Conservation (phyloP, 176 grass and related monocot genomes). For the Luzula sylvatica region DNA sequence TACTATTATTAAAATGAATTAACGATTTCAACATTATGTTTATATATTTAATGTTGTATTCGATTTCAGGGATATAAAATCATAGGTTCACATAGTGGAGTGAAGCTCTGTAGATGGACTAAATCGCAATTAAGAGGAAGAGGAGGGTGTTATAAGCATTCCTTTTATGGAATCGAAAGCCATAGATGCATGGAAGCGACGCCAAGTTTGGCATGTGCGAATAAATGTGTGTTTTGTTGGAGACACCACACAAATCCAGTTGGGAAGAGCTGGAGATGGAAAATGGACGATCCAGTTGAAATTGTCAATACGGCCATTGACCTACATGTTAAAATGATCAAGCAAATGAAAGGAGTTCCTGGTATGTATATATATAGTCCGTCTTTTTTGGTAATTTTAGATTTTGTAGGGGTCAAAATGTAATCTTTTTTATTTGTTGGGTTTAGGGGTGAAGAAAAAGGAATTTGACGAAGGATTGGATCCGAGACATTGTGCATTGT, state of each 20-base stretch:
- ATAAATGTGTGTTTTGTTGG: conserved; percentile 99
- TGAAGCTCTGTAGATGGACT: conserved; percentile 98
- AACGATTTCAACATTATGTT: neutral
- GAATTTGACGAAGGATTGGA: conserved; percentile 63
- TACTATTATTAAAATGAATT: neutral
- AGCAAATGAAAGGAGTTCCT: conserved; percentile 99
- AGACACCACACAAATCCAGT: conserved; percentile 99
- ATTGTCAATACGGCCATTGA: conserved; percentile 76
- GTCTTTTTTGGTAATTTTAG: too few species aligned
- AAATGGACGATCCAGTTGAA: conserved; percentile 89
- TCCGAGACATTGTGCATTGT: conserved; percentile 89
- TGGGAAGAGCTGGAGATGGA: conserved; percentile 94
- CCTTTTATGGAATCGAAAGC: conserved; percentile 98
- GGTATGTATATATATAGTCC: conserved; percentile 28
- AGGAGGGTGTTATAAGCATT: conserved; percentile 96
- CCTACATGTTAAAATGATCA: conserved; percentile 94
- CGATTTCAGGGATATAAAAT: conserved; percentile 86
- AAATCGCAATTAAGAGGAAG: conserved; percentile 91
- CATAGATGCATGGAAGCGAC: conserved; percentile 99
- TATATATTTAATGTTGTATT: conserved; percentile 28
- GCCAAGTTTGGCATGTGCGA: conserved; percentile 98
- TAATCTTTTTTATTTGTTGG: neutral
- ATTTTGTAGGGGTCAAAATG: neutral
- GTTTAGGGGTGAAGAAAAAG: conserved; percentile 78
- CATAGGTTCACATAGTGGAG: conserved; percentile 92